Conservation (phyloP, 73 alveolate genomes). For the Tetrahymena borealis region DNA sequence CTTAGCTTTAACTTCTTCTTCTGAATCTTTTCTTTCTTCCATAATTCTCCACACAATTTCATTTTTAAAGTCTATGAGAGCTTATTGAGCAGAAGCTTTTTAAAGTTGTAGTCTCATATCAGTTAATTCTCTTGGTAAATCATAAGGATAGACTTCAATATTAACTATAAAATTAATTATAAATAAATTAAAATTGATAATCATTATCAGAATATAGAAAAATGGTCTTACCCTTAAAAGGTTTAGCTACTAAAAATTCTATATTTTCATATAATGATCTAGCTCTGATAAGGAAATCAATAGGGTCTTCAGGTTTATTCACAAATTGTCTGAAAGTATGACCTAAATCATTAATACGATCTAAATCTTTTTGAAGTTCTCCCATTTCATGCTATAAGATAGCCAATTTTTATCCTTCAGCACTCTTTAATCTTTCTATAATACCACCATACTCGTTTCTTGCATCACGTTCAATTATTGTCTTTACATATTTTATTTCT, state of each 20-base stretch:
- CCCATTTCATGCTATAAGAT: constrained; percentile 86
- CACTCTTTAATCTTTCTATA: constrained; percentile 90
- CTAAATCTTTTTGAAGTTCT: constrained; percentile 90
- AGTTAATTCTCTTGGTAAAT: constrained; percentile 38
- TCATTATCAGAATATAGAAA: too few species aligned
- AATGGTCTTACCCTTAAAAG: constrained; percentile 18
- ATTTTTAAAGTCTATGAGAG: constrained; percentile 16
- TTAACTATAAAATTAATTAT: background rate
- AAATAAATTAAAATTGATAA: too few species aligned
- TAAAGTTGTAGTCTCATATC: constrained; percentile 18
- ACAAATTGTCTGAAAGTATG: constrained; percentile 4
- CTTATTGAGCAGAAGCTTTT: constrained; percentile 20
- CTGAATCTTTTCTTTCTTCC: constrained; percentile 6
- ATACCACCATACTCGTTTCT: constrained; percentile 89
- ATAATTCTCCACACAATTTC: constrained; percentile 29
- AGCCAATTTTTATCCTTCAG: constrained; percentile 94
- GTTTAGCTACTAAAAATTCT: constrained; percentile 40
- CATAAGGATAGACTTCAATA: constrained; percentile 38
- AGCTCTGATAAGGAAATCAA: constrained; percentile 12
- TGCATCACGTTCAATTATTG: constrained; percentile 87
- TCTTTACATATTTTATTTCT: constrained; percentile 84
- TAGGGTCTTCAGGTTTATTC: constrained; percentile 23
- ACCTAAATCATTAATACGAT: constrained; percentile 81
- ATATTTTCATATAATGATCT: constrained; percentile 23
- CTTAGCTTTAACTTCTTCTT: constrained; percentile 22